phyloP scores from a whole-genome alignment of 23 red algal species.

The Gracilaria domingensis region DNA sequence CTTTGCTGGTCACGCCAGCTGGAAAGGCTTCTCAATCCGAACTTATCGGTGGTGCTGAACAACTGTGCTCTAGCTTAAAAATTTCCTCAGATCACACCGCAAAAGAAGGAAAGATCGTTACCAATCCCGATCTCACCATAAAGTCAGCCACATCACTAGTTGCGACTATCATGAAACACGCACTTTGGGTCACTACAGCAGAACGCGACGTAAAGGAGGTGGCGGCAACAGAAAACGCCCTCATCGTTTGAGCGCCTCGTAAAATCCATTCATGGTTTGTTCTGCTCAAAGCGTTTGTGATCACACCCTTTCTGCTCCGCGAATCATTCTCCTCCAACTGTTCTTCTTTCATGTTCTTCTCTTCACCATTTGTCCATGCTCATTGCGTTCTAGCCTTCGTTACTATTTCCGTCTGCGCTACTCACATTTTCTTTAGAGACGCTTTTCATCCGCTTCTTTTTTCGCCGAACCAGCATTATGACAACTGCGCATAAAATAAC shows the following conservation, averaged over 20 bases:
- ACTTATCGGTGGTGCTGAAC: constrained; percentile 23
- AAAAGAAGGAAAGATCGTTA: constrained; percentile 62
- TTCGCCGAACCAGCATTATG: background rate
- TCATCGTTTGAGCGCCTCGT: constrained; percentile 40
- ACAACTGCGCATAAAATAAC: background rate
- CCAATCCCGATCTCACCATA: constrained; percentile 7
- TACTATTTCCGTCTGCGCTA: background rate
- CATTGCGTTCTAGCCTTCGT: background rate
- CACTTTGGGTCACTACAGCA: constrained; percentile 35
- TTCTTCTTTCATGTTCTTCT: background rate
- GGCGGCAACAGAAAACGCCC: constrained; percentile 41
- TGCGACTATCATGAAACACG: constrained; percentile 56
- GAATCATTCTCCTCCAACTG: background rate
- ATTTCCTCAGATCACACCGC: constrained; percentile 50
- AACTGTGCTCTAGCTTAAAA: constrained; percentile 21
- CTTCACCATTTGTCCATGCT: background rate
- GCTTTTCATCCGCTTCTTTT: background rate
- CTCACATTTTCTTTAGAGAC: background rate
- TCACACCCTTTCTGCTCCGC: background rate
- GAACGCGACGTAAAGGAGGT: constrained; percentile 15
- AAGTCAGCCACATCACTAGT: constrained; percentile 38
- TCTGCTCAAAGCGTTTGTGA: background rate
- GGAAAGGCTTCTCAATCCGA: constrained; percentile 43
- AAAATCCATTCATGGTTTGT: constrained; percentile 13
- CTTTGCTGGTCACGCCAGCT: constrained; percentile 29